Conservation (phyloP, 2,329 filamentous ascomycete genomes). For the Proliferodiscus dingleyae region DNA sequence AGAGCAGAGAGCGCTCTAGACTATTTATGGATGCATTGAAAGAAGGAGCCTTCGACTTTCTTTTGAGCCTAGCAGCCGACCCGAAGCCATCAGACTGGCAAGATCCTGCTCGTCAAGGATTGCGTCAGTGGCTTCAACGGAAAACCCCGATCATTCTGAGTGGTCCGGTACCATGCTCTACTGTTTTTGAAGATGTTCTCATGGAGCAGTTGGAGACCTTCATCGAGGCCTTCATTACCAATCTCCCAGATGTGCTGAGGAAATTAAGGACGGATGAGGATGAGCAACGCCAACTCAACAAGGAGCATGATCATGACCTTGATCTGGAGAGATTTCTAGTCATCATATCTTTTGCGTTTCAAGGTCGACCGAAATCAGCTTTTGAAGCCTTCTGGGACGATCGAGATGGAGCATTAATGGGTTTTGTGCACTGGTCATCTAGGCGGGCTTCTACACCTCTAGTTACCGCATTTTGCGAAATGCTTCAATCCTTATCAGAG, state of each 20-base stretch:
- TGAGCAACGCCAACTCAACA: conserved; percentile 68
- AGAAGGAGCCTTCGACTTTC: conserved; percentile 88
- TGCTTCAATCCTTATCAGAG: conserved; percentile 82
- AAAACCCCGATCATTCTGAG: conserved; percentile 66
- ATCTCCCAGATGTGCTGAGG: conserved; percentile 87
- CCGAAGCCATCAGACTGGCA: conserved; percentile 79
- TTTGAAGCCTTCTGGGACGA: conserved; percentile 82
- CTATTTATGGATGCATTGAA: conserved; percentile 73
- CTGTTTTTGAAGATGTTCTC: conserved; percentile 65
- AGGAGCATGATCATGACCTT: conserved; percentile 60
- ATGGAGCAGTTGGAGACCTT: conserved; percentile 83
- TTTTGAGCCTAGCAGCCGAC: conserved; percentile 79
- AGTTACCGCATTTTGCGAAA: conserved; percentile 93
- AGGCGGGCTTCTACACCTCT: conserved; percentile 91
- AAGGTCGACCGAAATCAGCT: conserved; percentile 77
- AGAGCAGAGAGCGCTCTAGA: conserved; percentile 66
- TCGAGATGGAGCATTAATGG: conserved; percentile 85
- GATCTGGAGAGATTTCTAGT: conserved; percentile 87
- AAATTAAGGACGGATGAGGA: conserved; percentile 86
- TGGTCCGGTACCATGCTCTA: conserved; percentile 64
- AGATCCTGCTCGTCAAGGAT: conserved; percentile 76
- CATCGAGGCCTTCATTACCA: conserved; percentile 87
- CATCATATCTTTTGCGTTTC: conserved; percentile 87
- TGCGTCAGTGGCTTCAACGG: conserved; percentile 77
- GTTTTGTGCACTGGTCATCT: conserved; percentile 97